phyloP scores from a whole-genome alignment of 75 land plant genomes.

The Cupressus sempervirens region DNA sequence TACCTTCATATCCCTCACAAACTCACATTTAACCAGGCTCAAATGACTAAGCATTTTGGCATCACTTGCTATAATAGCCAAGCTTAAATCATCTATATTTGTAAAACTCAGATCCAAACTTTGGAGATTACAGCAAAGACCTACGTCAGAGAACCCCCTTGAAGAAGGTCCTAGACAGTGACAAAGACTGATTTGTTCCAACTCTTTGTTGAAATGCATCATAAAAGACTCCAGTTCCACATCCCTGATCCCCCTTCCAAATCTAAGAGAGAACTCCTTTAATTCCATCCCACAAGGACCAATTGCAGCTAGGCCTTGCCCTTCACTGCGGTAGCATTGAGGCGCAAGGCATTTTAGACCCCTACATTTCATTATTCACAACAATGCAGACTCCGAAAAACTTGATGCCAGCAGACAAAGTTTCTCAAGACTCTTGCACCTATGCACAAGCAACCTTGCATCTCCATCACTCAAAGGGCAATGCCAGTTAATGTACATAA shows the following conservation, averaged over 20 bases:
- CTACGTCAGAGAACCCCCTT: slow-evolving; percentile 33
- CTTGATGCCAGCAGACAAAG: slow-evolving; percentile 21
- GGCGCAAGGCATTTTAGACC: slow-evolving; percentile 21
- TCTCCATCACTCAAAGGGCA: slow-evolving; percentile 23
- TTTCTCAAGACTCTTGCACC: slow-evolving; percentile 26
- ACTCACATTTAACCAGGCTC: slow-evolving; percentile 27
- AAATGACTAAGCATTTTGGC: slow-evolving; percentile 20
- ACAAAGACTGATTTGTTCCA: slow-evolving; percentile 30
- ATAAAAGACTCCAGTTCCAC: slow-evolving; percentile 33
- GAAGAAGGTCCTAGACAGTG: slow-evolving; percentile 30
- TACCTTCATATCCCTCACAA: slow-evolving; percentile 18
- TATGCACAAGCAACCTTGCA: slow-evolving; percentile 12
- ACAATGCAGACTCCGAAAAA: slow-evolving; percentile 22
- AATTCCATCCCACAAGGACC: slow-evolving; percentile 28
- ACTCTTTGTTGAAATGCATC: slow-evolving; percentile 19
- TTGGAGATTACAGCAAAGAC: slow-evolving; percentile 22
- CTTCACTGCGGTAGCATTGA: slow-evolving; percentile 19
- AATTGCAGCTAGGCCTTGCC: slow-evolving; percentile 35
- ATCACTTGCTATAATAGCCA: slow-evolving; percentile 28
- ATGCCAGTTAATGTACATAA: slow-evolving; percentile 10
- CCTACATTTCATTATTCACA: slow-evolving; percentile 25
- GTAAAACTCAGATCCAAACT: slow-evolving; percentile 39
- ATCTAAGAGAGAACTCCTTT: slow-evolving; percentile 24
- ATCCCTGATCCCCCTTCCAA: slow-evolving; percentile 30
- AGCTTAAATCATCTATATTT: slow-evolving; percentile 34